Evolutionary conservation across 768 basidiomycete species (phyloP).

Genomic region (Tylopilus sp.): DNA sequence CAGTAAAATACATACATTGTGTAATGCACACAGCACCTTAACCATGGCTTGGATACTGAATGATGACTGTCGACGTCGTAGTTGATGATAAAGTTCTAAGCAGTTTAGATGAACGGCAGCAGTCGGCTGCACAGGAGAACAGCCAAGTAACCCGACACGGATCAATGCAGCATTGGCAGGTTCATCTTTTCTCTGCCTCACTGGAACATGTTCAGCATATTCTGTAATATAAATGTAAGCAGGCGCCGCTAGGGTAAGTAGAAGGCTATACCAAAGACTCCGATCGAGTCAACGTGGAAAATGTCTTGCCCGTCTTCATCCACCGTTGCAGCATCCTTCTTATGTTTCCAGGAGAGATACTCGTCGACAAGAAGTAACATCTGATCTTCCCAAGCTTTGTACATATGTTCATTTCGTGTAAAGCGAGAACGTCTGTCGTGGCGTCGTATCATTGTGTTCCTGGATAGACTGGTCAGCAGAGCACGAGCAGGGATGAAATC

Average conservation of each 20-base stretch:
- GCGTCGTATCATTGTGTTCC: neutral
- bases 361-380: neutral
- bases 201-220: neutral
- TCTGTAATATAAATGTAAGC: neutral
- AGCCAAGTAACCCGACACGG: neutral
- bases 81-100: neutral
- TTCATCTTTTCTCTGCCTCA: neutral
- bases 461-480: too few species aligned
- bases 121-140: neutral
- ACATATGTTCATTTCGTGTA: neutral
- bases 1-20: neutral
- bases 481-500: neutral
- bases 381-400: neutral
- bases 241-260: too few species aligned
- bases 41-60: constrained; percentile 1
- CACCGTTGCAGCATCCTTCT: neutral
- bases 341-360: neutral
- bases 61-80: neutral
- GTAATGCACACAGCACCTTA: neutral
- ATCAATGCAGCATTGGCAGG: neutral
- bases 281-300: neutral
- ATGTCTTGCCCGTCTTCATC: neutral
- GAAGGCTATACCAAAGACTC: neutral
- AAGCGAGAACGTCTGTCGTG: neutral
- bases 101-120: neutral